Conservation (phyloP, 768 basidiomycete species). For the Dioszegia hungarica region DNA sequence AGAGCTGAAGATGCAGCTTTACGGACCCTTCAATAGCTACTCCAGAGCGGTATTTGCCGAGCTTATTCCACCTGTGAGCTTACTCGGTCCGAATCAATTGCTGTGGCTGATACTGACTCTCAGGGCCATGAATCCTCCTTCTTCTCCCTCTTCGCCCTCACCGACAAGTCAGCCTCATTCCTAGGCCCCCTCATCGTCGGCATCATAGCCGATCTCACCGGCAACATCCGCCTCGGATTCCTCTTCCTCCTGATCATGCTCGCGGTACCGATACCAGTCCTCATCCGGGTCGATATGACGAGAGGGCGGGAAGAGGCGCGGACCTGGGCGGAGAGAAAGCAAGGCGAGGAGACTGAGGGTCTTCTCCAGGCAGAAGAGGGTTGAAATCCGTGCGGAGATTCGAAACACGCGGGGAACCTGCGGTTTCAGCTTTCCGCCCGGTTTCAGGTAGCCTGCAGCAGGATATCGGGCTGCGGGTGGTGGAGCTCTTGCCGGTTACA, state of each 20-base stretch:
- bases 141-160: slow-evolving; percentile 80
- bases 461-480: too few species aligned
- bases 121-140: slow-evolving; percentile 80
- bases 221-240: slow-evolving; percentile 87
- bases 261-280: slow-evolving; percentile 70
- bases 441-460: too few species aligned
- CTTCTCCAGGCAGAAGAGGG: background rate
- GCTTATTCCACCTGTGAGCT: slow-evolving; percentile 62
- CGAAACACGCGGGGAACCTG: background rate
- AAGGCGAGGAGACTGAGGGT: background rate
- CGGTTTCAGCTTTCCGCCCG: too few species aligned
- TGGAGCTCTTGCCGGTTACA: too few species aligned
- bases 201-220: slow-evolving; percentile 77
- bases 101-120: background rate
- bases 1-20: slow-evolving; percentile 57
- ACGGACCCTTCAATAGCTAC: slow-evolving; percentile 87
- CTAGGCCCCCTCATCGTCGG: slow-evolving; percentile 86
- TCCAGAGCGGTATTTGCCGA: slow-evolving; percentile 82
- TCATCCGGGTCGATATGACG: slow-evolving; percentile 65
- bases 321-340: slow-evolving; percentile 22
- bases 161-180: slow-evolving; percentile 80
- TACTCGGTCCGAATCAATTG: background rate
- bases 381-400: background rate
- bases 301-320: slow-evolving; percentile 58
- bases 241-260: slow-evolving; percentile 81